phyloP scores from a whole-genome alignment of 345 rosid genomes.

The Bruguiera parviflora region DNA sequence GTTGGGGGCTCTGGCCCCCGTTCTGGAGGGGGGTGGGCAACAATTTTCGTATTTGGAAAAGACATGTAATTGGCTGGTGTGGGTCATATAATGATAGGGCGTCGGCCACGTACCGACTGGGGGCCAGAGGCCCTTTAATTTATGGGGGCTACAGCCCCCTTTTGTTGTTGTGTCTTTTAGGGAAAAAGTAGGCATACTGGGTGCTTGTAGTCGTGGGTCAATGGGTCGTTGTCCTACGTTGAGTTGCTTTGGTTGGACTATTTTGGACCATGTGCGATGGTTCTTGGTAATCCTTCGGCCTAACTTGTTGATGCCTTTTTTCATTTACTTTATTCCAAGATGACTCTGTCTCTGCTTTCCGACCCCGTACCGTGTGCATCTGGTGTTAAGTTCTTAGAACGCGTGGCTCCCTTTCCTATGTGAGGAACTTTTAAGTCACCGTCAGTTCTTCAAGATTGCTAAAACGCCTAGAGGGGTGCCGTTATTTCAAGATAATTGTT shows the following conservation, averaged over 20 bases:
- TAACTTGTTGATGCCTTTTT: constrained; percentile 18
- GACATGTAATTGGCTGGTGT: background rate
- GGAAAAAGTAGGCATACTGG: background rate
- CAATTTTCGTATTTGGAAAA: too few relatives aligned
- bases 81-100: background rate
- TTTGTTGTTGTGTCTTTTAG: too few relatives aligned
- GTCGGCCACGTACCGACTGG: too few relatives aligned
- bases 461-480: constrained; percentile 24
- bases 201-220: background rate
- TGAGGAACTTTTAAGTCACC: background rate
- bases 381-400: background rate
- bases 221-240: constrained; percentile 4
- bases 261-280: constrained; percentile 11
- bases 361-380: constrained; percentile 2
- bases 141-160: too few relatives aligned
- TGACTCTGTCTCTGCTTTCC: constrained; percentile 21
- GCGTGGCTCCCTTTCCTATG: background rate
- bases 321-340: constrained; percentile 15
- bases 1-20: too few relatives aligned
- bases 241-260: constrained; percentile 7
- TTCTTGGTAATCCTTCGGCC: constrained; percentile 7
- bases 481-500: constrained; percentile 1
- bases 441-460: constrained; percentile 2
- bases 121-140: too few relatives aligned
- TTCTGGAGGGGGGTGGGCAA: too few relatives aligned